Percentiles rank a stretch among this genome's conserved stretches.
Evolutionary conservation across 495 filamentous ascomycete species (phyloP).

Genomic region (Penicillium pancosmium): DNA sequence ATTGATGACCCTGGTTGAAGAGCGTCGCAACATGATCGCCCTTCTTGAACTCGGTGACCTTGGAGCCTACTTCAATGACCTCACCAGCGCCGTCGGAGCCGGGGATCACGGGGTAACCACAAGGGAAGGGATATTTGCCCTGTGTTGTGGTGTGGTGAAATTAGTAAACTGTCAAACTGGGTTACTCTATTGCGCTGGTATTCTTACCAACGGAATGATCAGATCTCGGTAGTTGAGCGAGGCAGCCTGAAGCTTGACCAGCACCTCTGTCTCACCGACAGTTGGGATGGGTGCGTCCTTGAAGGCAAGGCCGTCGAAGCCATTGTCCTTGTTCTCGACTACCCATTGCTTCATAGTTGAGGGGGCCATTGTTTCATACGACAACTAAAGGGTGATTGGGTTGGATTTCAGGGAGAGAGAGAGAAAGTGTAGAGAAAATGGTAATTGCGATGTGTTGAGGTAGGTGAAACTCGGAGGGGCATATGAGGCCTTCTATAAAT

Average conservation of each 20-base stretch:
- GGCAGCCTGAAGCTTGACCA: constrained; percentile 74
- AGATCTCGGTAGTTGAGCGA: constrained; percentile 86
- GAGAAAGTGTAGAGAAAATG: no score
- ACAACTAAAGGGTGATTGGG: not conserved
- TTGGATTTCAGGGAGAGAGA: no score
- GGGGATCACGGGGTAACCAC: constrained; percentile 60
- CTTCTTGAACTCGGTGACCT: constrained; percentile 66
- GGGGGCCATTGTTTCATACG: constrained; percentile 43
- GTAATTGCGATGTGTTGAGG: not conserved
- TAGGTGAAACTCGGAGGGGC: not conserved
- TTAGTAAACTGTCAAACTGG: not conserved
- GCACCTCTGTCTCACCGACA: constrained; percentile 68
- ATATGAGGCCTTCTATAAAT: constrained; percentile 7
- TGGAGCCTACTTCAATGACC: constrained; percentile 67
- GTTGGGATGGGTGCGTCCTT: constrained; percentile 57
- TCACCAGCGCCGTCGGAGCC: constrained; percentile 80
- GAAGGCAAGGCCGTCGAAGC: constrained; percentile 63
- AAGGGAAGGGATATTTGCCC: constrained; percentile 70
- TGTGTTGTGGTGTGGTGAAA: constrained; percentile 16
- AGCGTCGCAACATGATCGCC: constrained; percentile 76
- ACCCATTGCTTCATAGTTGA: constrained; percentile 68
- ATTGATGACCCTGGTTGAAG: constrained; percentile 79
- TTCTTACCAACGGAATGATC: constrained; percentile 65
- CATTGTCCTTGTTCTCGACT: constrained; percentile 55
- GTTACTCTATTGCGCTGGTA: not conserved